phyloP scores from a whole-genome alignment of 1,139 yeast genomes.

The Pichia sp. region DNA sequence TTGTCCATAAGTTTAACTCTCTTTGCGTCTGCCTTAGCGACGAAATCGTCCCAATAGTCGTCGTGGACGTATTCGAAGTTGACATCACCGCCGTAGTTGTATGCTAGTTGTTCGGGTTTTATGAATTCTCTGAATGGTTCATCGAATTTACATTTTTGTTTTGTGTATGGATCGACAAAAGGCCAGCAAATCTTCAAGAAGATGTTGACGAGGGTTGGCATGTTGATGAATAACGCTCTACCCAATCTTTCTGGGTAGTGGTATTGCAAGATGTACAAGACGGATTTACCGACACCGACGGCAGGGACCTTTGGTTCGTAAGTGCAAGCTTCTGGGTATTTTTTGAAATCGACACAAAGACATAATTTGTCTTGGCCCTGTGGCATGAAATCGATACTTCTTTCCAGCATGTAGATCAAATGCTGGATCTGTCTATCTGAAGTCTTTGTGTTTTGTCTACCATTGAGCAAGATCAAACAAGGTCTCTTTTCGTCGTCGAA shows the following conservation, averaged over 20 bases:
- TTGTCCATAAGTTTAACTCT: conserved; percentile 56
- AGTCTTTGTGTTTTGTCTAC: conserved; percentile 88
- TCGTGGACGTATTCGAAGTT: conserved; percentile 73
- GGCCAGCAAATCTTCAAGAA: conserved; percentile 61
- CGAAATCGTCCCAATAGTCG: conserved; percentile 76
- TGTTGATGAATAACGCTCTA: conserved; percentile 54
- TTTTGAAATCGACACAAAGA: conserved; percentile 84
- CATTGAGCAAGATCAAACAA: conserved; percentile 80
- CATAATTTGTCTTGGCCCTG: conserved; percentile 93
- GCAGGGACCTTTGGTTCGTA: conserved; percentile 74
- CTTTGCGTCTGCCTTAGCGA: conserved; percentile 55
- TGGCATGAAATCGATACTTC: conserved; percentile 91
- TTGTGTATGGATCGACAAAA: conserved; percentile 62
- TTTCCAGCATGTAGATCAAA: conserved; percentile 86
- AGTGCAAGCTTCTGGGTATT: conserved; percentile 51
- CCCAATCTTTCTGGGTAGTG: conserved; percentile 65
- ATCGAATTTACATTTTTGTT: conserved; percentile 59
- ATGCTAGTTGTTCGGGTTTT: conserved; percentile 51
- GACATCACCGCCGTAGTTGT: conserved; percentile 52
- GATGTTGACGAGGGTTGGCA: conserved; percentile 58
- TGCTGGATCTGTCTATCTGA: conserved; percentile 88
- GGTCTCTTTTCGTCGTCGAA: conserved; percentile 87
- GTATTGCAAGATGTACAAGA: conserved; percentile 62
- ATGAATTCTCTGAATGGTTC: conserved; percentile 56
- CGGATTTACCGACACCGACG: conserved; percentile 71